Base-by-base conservation (phyloP, 495 filamentous ascomycete genomes). In the Letharia lupina region DNA sequence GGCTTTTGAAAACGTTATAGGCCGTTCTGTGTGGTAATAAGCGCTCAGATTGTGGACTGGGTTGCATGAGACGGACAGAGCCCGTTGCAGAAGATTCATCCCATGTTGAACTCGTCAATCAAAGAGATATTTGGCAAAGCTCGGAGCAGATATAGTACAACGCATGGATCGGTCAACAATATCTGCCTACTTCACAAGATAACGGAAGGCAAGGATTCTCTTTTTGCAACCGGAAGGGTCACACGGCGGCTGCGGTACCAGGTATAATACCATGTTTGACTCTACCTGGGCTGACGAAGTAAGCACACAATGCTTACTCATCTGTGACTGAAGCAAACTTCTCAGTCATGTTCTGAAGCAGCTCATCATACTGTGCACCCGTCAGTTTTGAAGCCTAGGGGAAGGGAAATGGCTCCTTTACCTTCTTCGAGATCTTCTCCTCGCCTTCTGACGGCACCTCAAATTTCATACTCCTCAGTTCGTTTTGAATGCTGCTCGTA, bases 251-350 rank as follows among this genome's bases (percentile, higher is more conserved):
- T 33, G 52, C 52, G 35, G 13, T 28, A 37, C 9, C 16, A n/a
- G 54, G 33, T n/a, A 37, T 5, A 35, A 35, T 37, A 33, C 31
- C 28, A 18, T 35, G 11, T 56, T 18, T 8, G 11, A 8, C 2
- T 35, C 52, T 56, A 35, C n/a, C 31, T 37, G 33, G 13, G 33
- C 62, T 3, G 13, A n/a, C 35, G 4, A 0, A 40, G 11, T 56
- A 20, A 2, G n/a, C n/a, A 42, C 11, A 31, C 12, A 40, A 5
- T 23, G 62, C 16, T 81, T 90, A 98, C 83, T 98, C 94, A 77
- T 98, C 94, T 70, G 87, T 83, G 61, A 98, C 91, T 16, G 90
- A 85, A 28, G 95, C 95, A 78, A 98, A 98, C 76, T 95, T 92
- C 77, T 98, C 95, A 65, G 88, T 85, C 93, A 98, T 91, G 66